phyloP scores from a whole-genome alignment of 2,329 filamentous ascomycete genomes.

The Phyllosticta capitalensis region DNA sequence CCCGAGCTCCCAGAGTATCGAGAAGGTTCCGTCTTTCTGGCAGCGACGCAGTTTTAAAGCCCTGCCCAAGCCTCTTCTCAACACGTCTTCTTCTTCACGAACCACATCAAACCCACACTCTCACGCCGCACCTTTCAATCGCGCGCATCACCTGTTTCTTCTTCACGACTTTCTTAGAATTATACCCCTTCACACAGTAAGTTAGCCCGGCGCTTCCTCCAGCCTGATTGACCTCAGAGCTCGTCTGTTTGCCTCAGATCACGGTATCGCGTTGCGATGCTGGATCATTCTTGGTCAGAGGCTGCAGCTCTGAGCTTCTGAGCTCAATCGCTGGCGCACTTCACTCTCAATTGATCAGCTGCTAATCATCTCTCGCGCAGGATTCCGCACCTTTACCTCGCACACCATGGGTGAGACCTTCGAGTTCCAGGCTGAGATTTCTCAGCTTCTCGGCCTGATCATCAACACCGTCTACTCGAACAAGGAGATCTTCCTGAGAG shows the following conservation, averaged over 20 bases:
- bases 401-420: conserved; percentile 61
- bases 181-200: conserved; percentile 11
- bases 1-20: conserved; percentile 9
- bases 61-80: conserved; percentile 6
- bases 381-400: conserved; percentile 1
- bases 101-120: not conserved
- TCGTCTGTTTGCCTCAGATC: not conserved
- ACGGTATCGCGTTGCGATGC: not conserved
- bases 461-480: conserved; percentile 99
- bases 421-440: conserved; percentile 99
- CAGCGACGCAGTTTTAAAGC: conserved; percentile 8
- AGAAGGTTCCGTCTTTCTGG: conserved; percentile 12
- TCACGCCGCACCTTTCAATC: not conserved
- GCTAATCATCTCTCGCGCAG: not conserved
- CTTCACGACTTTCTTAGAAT: conserved; percentile 9
- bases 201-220: not conserved
- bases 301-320: not conserved
- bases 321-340: not conserved
- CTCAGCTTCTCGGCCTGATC: conserved; percentile 98
- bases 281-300: not conserved
- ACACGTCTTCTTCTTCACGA: conserved; percentile 5
- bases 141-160: not conserved
- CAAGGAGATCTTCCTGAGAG: conserved; percentile 99
- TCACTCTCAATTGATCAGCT: not conserved
- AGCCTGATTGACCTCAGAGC: not conserved